These are phyloP conservation scores for Fraxinus velutina DNA, from an alignment of 305 asterid genomes.

Conservation along the genomic window DNA sequence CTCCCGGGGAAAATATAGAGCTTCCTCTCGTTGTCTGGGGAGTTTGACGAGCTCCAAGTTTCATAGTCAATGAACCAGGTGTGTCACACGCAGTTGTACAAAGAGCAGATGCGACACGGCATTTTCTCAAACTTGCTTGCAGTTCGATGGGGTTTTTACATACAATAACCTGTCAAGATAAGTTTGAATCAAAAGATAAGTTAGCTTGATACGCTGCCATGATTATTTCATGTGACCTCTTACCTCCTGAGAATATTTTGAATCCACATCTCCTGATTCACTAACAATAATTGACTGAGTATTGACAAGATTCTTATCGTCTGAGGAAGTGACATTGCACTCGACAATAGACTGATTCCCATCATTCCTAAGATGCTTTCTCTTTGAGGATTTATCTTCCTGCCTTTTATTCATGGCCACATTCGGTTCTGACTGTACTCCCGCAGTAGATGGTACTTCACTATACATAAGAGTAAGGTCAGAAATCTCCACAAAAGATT, in stretches of 20 bases:
- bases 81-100: constrained; percentile 49
- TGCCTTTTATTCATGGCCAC: constrained; percentile 35
- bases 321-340: constrained; percentile 32
- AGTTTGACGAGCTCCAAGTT: constrained; percentile 46
- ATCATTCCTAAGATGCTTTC: constrained; percentile 35
- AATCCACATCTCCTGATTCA: constrained; percentile 28
- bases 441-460: constrained; percentile 39
- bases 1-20: constrained; percentile 92
- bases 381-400: constrained; percentile 44
- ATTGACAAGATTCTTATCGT: constrained; percentile 22
- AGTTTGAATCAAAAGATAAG: constrained; percentile 5
- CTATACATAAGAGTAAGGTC: constrained; percentile 33
- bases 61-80: constrained; percentile 44
- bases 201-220: neutral
- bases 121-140: constrained; percentile 69
- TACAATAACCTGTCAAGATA: constrained; percentile 44
- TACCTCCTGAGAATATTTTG: constrained; percentile 49
- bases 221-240: constrained; percentile 14
- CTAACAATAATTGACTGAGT: constrained; percentile 17
- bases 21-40: constrained; percentile 71
- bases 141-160: constrained; percentile 36
- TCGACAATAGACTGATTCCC: constrained; percentile 34
- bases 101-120: constrained; percentile 40
- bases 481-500: constrained; percentile 23
- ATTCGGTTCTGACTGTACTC: constrained; percentile 36